Evolutionary conservation across 768 basidiomycete species (phyloP), one percentile per base, ranked within the genome.

Genomic region (Hypholoma fasciculare): DNA sequence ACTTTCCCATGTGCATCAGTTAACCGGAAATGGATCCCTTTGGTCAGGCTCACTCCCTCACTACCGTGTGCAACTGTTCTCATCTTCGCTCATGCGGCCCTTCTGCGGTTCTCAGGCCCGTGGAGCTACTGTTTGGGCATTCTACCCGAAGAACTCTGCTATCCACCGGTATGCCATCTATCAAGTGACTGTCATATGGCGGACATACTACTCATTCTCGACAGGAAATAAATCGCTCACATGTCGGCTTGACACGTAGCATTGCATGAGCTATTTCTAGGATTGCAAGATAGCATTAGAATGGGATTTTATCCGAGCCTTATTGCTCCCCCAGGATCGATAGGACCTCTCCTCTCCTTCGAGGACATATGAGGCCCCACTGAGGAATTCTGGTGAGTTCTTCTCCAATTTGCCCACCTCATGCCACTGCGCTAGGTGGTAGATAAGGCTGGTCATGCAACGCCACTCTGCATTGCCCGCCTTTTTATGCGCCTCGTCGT

Each of bases 231-330:
- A 62, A 64, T 68, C 70, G 70, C 66, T 65, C 71, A 69, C 68
- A 72, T 71, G 67, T 70, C 67, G 64, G 60, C 34, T 60, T 69
- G 67, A 71, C 73, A 74, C 69, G 70, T 71, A 72, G 64, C 48
- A 60, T 16, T 23, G 36, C 48, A 49, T 44, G 39, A 7, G 19
- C 48, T 70, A 68, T 66, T 68, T 59, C 63, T 51, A 59, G 62
- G 48, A 30, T 36, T 37, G 19, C 40, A 30, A 49, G 54, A 59
- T 42, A 52, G 44, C 36, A 46, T 54, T 54, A 58, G 52, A 42
- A n/a, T 46, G 39, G 37, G 43, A 43, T 54, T 49, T 49, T 59
- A 34, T 44, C 39, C 58, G 50, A 47, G 54, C 52, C 44, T 36
- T 54, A 46, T 39, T 52, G 49, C 44, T 17, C 26, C 49, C 49